Percentiles rank a stretch among this genome's conserved stretches.
phyloP scores from a whole-genome alignment of 129 eudicot genomes.

The Dittrichia graveolens region DNA sequence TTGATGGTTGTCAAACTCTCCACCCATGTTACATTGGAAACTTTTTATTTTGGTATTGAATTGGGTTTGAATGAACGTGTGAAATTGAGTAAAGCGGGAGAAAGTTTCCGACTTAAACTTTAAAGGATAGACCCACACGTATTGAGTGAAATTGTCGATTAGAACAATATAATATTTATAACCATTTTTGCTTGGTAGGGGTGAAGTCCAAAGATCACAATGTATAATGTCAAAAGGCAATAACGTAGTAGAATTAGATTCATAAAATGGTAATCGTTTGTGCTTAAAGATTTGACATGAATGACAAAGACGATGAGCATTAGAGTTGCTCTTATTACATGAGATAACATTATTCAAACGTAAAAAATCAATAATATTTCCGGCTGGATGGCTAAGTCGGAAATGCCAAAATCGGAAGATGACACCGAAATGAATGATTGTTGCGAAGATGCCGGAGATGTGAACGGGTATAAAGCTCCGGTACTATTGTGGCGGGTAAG shows the following conservation, averaged over 20 bases:
- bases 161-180: neutral
- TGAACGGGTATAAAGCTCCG: neutral
- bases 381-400: neutral
- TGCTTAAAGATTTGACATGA: too few relatives aligned
- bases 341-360: neutral
- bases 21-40: too few relatives aligned
- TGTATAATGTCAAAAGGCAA: neutral
- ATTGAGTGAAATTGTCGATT: neutral
- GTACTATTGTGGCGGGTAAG: neutral
- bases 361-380: neutral
- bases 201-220: neutral
- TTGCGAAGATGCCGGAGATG: neutral
- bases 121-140: neutral
- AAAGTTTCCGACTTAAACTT: neutral
- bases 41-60: too few relatives aligned
- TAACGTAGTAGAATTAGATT: too few relatives aligned
- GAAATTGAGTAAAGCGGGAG: too few relatives aligned
- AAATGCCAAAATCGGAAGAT: neutral
- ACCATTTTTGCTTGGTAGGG: neutral
- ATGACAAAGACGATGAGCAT: too few relatives aligned
- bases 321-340: neutral
- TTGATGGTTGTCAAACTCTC: too few relatives aligned
- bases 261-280: too few relatives aligned
- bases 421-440: too few relatives aligned
- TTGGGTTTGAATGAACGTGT: too few relatives aligned